Evolutionary conservation across 1,284 basidiomycete genomes (phyloP).

Genomic region (Rhodotorula sp.): DNA sequence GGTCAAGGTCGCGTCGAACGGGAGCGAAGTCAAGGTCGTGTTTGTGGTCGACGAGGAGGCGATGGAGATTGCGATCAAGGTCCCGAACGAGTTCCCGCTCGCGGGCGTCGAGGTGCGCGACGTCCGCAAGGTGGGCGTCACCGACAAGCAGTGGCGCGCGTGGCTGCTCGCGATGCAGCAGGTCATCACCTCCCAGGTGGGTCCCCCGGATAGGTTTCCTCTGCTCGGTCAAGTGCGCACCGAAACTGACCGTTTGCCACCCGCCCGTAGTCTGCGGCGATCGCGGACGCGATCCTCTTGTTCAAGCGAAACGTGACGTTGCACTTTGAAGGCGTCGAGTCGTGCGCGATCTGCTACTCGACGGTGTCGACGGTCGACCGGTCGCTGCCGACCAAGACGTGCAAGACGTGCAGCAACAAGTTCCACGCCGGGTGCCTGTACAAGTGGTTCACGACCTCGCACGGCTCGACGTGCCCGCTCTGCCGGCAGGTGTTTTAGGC

Average conservation of each 20-base stretch:
- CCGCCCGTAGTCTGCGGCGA: slow-evolving; percentile 71
- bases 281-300: slow-evolving; percentile 84
- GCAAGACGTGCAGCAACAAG: slow-evolving; percentile 71
- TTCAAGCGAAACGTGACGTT: slow-evolving; percentile 92
- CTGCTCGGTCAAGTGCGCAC: background rate
- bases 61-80: slow-evolving; percentile 82
- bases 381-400: slow-evolving; percentile 84
- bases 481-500: slow-evolving; percentile 6
- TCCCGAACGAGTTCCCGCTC: slow-evolving; percentile 89
- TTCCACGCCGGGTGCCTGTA: slow-evolving; percentile 92
- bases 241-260: background rate
- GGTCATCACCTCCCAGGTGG: slow-evolving; percentile 78
- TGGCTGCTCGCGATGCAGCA: slow-evolving; percentile 95
- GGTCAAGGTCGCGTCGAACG: slow-evolving; percentile 67
- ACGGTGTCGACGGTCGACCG: slow-evolving; percentile 91
- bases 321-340: slow-evolving; percentile 90
- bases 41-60: slow-evolving; percentile 93
- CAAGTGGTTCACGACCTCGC: slow-evolving; percentile 54
- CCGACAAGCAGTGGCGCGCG: slow-evolving; percentile 85
- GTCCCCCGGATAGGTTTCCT: slow-evolving; percentile 41
- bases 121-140: slow-evolving; percentile 78
- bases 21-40: slow-evolving; percentile 72
- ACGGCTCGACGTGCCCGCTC: slow-evolving; percentile 5
- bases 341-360: slow-evolving; percentile 80
- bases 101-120: slow-evolving; percentile 85